Percentiles rank a stretch among this genome's conserved stretches.
phyloP scores from a whole-genome alignment of 1,284 basidiomycete genomes.

The Chalciporus sp. region DNA sequence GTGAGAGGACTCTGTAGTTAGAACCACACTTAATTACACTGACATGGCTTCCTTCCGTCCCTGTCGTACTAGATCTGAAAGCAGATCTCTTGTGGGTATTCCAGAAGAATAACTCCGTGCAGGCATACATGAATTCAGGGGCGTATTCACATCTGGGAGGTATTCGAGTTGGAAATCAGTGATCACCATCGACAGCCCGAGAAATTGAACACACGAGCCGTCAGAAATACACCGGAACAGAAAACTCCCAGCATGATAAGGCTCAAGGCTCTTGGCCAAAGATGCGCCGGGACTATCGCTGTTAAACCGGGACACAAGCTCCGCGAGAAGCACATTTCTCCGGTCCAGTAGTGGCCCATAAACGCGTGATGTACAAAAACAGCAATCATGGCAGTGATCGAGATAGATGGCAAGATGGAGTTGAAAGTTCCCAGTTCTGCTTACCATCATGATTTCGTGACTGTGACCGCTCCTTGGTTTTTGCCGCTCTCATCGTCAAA shows the following conservation, averaged over 20 bases:
- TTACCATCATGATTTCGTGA: neutral
- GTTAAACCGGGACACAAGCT: slow-evolving; percentile 17
- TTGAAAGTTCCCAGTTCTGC: slow-evolving; percentile 12
- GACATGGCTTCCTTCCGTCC: slow-evolving; percentile 25
- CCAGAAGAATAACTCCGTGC: slow-evolving; percentile 28
- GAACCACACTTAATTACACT: slow-evolving; percentile 4
- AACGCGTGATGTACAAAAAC: slow-evolving; percentile 13
- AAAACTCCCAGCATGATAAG: neutral
- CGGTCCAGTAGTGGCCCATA: slow-evolving; percentile 4
- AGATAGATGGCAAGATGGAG: slow-evolving; percentile 11
- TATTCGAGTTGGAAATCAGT: slow-evolving; percentile 18
- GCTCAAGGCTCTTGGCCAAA: neutral
- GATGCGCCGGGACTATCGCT: slow-evolving; percentile 13
- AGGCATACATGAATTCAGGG: slow-evolving; percentile 31
- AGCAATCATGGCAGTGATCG: slow-evolving; percentile 10
- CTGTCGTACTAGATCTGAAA: slow-evolving; percentile 29
- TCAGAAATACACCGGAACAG: neutral
- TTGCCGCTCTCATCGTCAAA: slow-evolving; percentile 19
- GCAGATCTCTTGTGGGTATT: slow-evolving; percentile 21
- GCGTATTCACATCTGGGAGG: slow-evolving; percentile 27
- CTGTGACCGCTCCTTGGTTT: neutral
- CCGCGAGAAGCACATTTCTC: slow-evolving; percentile 21
- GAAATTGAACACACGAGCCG: neutral
- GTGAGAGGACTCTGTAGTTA: slow-evolving; percentile 12
- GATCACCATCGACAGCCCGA: slow-evolving; percentile 10